Base-by-base conservation (phyloP, 306 rosid species). In the Corylus avellana region DNA sequence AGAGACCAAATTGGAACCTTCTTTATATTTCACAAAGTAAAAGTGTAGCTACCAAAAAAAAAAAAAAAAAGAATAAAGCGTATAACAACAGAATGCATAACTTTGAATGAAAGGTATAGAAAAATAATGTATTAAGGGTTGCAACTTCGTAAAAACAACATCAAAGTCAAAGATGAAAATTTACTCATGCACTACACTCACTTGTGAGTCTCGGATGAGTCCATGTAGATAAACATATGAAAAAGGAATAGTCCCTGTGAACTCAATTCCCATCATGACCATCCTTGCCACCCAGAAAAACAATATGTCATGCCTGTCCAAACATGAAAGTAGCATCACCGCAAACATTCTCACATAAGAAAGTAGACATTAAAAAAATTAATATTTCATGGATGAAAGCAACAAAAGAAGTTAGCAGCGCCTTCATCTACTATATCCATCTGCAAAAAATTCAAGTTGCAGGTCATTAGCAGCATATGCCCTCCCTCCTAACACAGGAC, bases 251-350 rank as follows among this genome's bases (percentile, higher is more conserved):
- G 77, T 90, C 51, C 98, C 97, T 0, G 97, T 94, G 87, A 94
- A 91, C 79, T 94, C 97, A 75, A 94, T 91, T 83, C 98, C 98
- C 98, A 94, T 84, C 98, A 94, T 94, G 76, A 92, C 93, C 98
- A 94, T 94, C 84, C 98, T 91, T 67, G 97, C 98, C 79, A 94
- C 98, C 98, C 98, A 94, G 79, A 94, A 94, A 91, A 94, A 94
- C 84, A 94, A 75, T 81, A 94, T 94, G 84, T 94, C 97, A 78
- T 94, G 98, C 92, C 98, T 94, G 92, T 72, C 78, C 84, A 80
- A 67, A 78, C 55, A 84, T 77, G 64, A 58, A 78, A 73, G 80
- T 18, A 77, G 44, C 66, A 80, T 82, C 42, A 78, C 55, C 50
- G 63, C 63, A 51, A 9, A 32, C 64, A 79, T 46, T 39, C 42